Conservation (phyloP, 257 asterid species). For the Solanum medicagineum region DNA sequence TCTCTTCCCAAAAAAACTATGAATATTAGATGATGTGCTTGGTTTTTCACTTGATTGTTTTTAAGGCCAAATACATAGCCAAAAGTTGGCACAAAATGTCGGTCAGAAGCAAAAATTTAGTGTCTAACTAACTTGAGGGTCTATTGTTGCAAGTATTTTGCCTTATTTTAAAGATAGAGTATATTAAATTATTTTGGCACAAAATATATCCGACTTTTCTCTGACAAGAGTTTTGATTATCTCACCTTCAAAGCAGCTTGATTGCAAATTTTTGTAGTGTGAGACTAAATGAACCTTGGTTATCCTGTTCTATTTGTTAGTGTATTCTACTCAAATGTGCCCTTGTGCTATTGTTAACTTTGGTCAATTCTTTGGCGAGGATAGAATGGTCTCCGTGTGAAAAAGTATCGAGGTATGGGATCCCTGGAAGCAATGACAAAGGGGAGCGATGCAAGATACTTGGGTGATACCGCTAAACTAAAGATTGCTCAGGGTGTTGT, state of each 20-base stretch:
- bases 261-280: neutral
- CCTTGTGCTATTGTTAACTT: neutral
- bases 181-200: neutral
- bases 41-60: neutral
- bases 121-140: neutral
- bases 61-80: neutral
- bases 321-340: neutral
- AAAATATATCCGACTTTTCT: neutral
- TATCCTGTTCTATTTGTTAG: neutral
- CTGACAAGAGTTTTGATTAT: neutral
- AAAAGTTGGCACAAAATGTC: neutral
- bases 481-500: slow-evolving; percentile 95
- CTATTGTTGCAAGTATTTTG: neutral
- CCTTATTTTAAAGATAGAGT: neutral
- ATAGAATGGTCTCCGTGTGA: slow-evolving; percentile 49
- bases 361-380: neutral
- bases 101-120: neutral
- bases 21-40: neutral
- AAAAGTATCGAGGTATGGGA: slow-evolving; percentile 87
- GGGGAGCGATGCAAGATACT: slow-evolving; percentile 87
- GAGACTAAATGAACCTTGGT: neutral
- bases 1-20: neutral
- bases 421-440: slow-evolving; percentile 88
- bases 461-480: slow-evolving; percentile 77
- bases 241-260: neutral